A percentile compares a stretch with the other conserved stretches of the same genome.
Conservation (phyloP, 192 early-diverging fungal species). For the Backusella morwellensis region DNA sequence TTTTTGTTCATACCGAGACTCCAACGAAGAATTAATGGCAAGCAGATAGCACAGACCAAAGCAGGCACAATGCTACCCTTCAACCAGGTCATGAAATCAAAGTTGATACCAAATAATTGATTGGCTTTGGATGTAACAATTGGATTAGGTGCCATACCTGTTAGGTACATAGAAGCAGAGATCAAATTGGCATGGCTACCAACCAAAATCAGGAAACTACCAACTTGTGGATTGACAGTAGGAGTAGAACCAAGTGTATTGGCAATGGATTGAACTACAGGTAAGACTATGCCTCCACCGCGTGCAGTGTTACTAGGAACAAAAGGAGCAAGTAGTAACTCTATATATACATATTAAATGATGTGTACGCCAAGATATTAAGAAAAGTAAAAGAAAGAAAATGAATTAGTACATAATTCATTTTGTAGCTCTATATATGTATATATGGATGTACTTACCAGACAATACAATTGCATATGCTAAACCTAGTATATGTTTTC, state of each 20-base stretch:
- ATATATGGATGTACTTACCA: not conserved
- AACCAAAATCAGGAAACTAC: constrained; percentile 58
- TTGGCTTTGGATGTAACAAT: constrained; percentile 57
- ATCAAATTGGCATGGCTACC: constrained; percentile 69
- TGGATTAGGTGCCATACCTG: constrained; percentile 70
- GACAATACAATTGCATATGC: constrained; percentile 50
- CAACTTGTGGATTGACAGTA: constrained; percentile 28
- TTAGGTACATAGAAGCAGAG: constrained; percentile 70
- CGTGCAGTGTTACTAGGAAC: constrained; percentile 71
- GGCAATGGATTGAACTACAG: constrained; percentile 64
- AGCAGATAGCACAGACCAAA: constrained; percentile 15
- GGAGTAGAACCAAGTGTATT: constrained; percentile 48
- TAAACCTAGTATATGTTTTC: constrained; percentile 49
- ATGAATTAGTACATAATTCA: not conserved
- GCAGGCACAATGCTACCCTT: constrained; percentile 52
- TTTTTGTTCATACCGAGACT: constrained; percentile 6
- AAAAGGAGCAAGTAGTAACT: constrained; percentile 65
- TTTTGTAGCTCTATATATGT: not conserved
- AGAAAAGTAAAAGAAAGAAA: not conserved
- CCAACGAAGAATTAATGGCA: constrained; percentile 5
- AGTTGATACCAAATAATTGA: constrained; percentile 61
- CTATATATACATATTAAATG: constrained; percentile 15
- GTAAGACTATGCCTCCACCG: constrained; percentile 75
- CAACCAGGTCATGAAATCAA: constrained; percentile 66
- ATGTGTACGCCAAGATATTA: not conserved